Conservation (phyloP, 2,329 filamentous ascomycete species). For the Fusarium pseudonygamai region DNA sequence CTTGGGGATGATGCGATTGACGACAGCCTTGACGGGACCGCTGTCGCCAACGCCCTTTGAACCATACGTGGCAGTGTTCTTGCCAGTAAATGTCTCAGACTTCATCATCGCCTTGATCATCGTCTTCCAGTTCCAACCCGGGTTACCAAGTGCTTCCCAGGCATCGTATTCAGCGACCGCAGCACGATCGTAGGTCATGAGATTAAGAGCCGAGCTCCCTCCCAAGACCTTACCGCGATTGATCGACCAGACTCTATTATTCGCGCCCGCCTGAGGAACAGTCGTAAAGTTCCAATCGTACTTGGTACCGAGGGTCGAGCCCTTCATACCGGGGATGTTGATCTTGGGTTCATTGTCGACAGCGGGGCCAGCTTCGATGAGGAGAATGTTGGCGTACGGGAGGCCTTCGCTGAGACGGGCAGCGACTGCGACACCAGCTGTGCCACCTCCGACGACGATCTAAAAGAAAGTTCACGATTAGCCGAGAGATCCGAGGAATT, state of each 20-base stretch:
- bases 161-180: conserved; percentile 45
- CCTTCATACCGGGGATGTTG: conserved; percentile 16
- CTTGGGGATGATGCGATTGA: conserved; percentile 54
- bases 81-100: conserved; percentile 35
- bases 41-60: conserved; percentile 28
- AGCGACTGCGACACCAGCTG: conserved; percentile 45
- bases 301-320: conserved; percentile 37
- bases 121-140: conserved; percentile 49
- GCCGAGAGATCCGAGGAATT: background rate
- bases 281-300: conserved; percentile 45
- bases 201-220: conserved; percentile 45
- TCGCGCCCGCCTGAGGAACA: conserved; percentile 40
- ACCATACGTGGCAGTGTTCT: conserved; percentile 36
- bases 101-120: conserved; percentile 26
- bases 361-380: conserved; percentile 11
- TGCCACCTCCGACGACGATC: conserved; percentile 47
- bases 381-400: conserved; percentile 22
- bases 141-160: conserved; percentile 51
- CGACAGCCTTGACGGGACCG: conserved; percentile 39
- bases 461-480: background rate
- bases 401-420: conserved; percentile 44
- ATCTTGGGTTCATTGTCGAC: conserved; percentile 15
- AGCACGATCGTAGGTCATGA: conserved; percentile 45
- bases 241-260: conserved; percentile 31
- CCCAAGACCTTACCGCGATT: conserved; percentile 43